These are phyloP conservation scores for Dryadomyces sulphureus DNA, from an alignment of 2,329 filamentous ascomycete species.

Conservation along the genomic window DNA sequence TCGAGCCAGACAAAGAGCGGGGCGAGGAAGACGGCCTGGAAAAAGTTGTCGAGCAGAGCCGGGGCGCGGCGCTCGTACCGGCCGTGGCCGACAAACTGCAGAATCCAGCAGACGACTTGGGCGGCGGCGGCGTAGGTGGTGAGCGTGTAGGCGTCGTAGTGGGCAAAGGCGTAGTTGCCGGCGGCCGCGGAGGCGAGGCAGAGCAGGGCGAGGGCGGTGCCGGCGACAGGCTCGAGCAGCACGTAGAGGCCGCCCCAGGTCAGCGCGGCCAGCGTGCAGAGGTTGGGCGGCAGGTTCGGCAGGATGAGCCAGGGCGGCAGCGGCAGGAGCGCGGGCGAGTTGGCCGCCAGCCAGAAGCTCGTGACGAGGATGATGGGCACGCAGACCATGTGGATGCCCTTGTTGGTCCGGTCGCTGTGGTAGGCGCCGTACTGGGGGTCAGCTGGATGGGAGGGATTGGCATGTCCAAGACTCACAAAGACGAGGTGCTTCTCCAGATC, in stretches of 20 bases:
- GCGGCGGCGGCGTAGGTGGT: conserved; percentile 40
- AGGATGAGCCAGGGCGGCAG: conserved; percentile 53
- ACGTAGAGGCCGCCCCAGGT: conserved; percentile 71
- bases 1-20: conserved; percentile 98
- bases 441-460: background rate
- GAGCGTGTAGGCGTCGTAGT: conserved; percentile 34
- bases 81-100: conserved; percentile 86
- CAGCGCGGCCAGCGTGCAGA: conserved; percentile 48
- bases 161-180: conserved; percentile 57
- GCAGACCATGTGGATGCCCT: conserved; percentile 66
- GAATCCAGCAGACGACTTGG: conserved; percentile 65
- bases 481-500: conserved; percentile 70
- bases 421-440: conserved; percentile 66
- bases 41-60: conserved; percentile 76
- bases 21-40: conserved; percentile 83
- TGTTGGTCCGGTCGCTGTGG: conserved; percentile 63
- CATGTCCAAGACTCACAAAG: conserved; percentile 45
- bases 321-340: conserved; percentile 46
- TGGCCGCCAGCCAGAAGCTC: conserved; percentile 52
- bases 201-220: conserved; percentile 59
- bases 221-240: conserved; percentile 86
- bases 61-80: conserved; percentile 78
- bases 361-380: conserved; percentile 64
- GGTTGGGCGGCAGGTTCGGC: conserved; percentile 51
- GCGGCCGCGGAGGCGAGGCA: conserved; percentile 62